Percentiles rank a stretch among this genome's conserved stretches.
Conservation (phyloP, 345 rosid species). For the Erucastrum elatum region DNA sequence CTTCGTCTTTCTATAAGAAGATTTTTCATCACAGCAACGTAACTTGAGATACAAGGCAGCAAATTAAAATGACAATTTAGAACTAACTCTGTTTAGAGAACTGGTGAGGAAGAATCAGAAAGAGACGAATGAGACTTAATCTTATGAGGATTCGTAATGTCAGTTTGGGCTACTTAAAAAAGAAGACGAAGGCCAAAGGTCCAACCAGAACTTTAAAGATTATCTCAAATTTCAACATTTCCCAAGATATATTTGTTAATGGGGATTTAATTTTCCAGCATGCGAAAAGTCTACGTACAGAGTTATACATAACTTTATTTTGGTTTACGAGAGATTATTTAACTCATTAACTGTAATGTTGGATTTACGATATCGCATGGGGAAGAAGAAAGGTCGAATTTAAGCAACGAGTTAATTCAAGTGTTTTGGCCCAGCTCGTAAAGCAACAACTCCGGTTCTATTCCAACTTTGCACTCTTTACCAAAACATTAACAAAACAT, state of each 20-base stretch:
- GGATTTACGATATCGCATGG: background rate
- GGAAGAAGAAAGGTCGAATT: no score
- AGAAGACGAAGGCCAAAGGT: background rate
- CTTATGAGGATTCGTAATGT: background rate
- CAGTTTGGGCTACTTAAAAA: background rate
- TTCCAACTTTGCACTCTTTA: no score
- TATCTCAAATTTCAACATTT: background rate
- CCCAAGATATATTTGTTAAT: background rate
- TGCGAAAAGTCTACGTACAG: background rate
- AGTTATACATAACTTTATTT: background rate
- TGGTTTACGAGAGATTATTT: background rate
- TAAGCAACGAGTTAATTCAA: no score
- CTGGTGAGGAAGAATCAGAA: background rate
- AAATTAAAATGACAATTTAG: no score
- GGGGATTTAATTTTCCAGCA: background rate
- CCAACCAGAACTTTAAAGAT: background rate
- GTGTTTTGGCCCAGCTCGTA: no score
- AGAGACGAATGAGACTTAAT: background rate
- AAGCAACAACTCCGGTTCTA: no score
- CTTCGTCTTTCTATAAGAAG: slow-evolving; percentile 1
- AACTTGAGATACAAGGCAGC: no score
- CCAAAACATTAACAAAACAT: no score
- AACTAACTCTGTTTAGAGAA: no score
- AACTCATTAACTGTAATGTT: background rate
- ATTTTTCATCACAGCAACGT: background rate